Conservation (phyloP, 495 filamentous ascomycete genomes). For the Aspergillus heteromorphus region DNA sequence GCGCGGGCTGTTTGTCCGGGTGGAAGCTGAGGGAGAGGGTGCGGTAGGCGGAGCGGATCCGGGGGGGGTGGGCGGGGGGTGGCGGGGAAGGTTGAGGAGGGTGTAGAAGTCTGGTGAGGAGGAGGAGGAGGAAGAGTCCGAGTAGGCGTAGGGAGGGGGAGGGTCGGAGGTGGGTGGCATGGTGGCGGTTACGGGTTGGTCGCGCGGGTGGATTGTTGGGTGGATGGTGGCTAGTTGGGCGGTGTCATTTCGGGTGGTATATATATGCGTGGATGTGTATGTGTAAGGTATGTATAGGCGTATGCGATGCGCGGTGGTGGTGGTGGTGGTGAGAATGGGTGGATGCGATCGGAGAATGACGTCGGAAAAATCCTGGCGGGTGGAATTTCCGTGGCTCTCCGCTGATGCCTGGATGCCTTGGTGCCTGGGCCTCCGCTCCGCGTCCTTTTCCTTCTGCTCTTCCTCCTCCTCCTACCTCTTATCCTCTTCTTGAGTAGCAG, state of each 20-base stretch:
- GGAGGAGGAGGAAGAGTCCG: slow-evolving; percentile 13
- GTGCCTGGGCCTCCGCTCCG: too few relatives aligned
- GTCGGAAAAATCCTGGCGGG: slow-evolving; percentile 2
- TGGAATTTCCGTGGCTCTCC: background rate
- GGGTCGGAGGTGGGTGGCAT: background rate
- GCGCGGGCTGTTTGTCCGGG: slow-evolving; percentile 52
- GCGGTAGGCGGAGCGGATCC: slow-evolving; percentile 49
- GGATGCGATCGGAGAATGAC: slow-evolving; percentile 13
- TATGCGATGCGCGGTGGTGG: slow-evolving; percentile 6
- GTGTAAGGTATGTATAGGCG: too few relatives aligned
- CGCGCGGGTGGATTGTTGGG: too few relatives aligned
- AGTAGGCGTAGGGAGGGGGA: slow-evolving; percentile 24
- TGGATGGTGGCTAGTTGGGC: too few relatives aligned
- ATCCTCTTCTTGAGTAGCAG: too few relatives aligned
- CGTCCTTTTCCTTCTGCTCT: background rate
- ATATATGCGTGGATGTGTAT: too few relatives aligned
- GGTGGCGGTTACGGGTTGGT: background rate
- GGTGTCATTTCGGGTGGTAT: too few relatives aligned
- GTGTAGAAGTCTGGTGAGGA: slow-evolving; percentile 40
- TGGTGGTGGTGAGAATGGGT: slow-evolving; percentile 1
- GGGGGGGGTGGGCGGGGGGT: slow-evolving; percentile 39
- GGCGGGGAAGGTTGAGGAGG: slow-evolving; percentile 42
- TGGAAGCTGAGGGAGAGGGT: slow-evolving; percentile 52
- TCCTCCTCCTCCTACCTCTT: too few relatives aligned
- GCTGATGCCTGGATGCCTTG: too few relatives aligned